phyloP scores from a whole-genome alignment of 2,329 filamentous ascomycete genomes.

The Aspergillus felis region DNA sequence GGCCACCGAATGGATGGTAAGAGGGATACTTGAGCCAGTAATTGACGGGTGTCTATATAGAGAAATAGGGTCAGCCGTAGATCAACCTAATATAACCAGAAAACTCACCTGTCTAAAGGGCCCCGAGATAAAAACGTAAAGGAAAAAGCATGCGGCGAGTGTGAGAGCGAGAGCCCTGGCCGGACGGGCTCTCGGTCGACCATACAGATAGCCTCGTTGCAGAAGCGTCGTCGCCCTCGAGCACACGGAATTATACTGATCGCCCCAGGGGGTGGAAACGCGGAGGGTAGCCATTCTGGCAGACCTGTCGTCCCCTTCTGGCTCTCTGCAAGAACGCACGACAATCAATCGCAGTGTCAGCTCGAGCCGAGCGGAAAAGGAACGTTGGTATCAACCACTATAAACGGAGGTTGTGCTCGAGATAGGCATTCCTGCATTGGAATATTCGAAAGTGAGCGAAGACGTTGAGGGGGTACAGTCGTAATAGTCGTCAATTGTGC shows the following conservation, averaged over 20 bases:
- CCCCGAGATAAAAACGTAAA: slow-evolving; percentile 18
- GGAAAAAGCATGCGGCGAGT: slow-evolving; percentile 19
- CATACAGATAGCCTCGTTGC: slow-evolving; percentile 21
- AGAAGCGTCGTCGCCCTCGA: slow-evolving; percentile 18
- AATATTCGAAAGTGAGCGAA: neutral
- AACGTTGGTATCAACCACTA: slow-evolving; percentile 1
- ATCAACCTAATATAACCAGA: neutral
- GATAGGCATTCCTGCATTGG: slow-evolving; percentile 12
- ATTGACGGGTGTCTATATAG: slow-evolving; percentile 20
- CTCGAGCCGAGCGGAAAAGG: neutral
- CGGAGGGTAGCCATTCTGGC: slow-evolving; percentile 25
- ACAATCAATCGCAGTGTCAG: slow-evolving; percentile 1
- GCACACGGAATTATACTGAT: slow-evolving; percentile 20
- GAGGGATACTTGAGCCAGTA: slow-evolving; percentile 35
- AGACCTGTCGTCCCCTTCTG: neutral
- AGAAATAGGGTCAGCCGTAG: slow-evolving; percentile 1
- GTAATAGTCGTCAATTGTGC: neutral
- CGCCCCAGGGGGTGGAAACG: slow-evolving; percentile 19
- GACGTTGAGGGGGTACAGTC: neutral
- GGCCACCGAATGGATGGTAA: slow-evolving; percentile 24
- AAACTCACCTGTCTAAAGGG: slow-evolving; percentile 18
- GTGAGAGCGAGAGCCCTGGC: slow-evolving; percentile 20
- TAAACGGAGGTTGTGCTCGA: neutral
- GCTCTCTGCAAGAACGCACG: slow-evolving; percentile 1
- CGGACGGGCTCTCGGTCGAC: slow-evolving; percentile 25